These are phyloP conservation scores for Boletus mariae DNA, from an alignment of 1,284 basidiomycete species.

Conservation along the genomic window DNA sequence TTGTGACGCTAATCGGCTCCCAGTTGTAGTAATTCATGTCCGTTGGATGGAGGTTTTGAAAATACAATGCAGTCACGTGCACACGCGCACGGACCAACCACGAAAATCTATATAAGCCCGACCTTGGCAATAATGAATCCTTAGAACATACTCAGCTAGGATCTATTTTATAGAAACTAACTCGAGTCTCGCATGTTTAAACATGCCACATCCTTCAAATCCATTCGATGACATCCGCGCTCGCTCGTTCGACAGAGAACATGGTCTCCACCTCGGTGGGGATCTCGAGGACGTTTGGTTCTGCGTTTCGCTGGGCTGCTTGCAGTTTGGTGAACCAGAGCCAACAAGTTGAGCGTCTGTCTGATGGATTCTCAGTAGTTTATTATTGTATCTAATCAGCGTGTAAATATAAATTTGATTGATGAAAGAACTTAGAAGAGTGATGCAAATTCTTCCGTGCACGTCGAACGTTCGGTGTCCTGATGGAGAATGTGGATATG, in stretches of 20 bases:
- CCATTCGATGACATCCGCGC: conserved; percentile 71
- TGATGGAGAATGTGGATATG: no score
- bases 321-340: conserved; percentile 35
- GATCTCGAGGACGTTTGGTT: conserved; percentile 77
- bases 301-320: conserved; percentile 3
- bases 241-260: conserved; percentile 78
- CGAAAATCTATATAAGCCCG: conserved; percentile 38
- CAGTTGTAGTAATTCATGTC: no score
- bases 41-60: no score
- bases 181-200: conserved; percentile 86
- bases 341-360: conserved; percentile 65
- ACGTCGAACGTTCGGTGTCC: no score
- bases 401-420: no score
- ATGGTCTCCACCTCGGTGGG: conserved; percentile 38
- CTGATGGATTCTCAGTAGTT: conserved; percentile 53
- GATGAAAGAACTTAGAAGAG: no score
- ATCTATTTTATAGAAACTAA: conserved; percentile 89
- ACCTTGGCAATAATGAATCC: conserved; percentile 32
- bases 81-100: conserved; percentile 24
- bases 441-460: no score
- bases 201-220: conserved; percentile 78
- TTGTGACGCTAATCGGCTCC: no score
- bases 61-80: no score
- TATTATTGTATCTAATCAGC: no score
- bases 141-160: conserved; percentile 85